Conservation (phyloP, 768 basidiomycete species). For the Mycena kentingensis region DNA sequence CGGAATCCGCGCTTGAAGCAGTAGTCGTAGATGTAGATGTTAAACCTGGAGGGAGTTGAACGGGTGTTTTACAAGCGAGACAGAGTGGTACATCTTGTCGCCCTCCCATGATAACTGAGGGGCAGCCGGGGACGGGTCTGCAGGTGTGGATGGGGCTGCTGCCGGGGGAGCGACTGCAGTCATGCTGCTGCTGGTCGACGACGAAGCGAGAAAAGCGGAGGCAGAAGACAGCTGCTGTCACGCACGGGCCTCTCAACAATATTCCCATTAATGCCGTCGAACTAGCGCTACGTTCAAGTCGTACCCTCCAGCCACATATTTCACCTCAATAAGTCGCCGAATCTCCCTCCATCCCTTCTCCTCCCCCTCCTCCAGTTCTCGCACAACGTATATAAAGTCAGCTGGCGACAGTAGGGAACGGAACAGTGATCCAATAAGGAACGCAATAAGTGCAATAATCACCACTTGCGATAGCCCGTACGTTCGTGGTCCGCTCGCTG, state of each 20-base stretch:
- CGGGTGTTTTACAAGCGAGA: constrained; percentile 10
- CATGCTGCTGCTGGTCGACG: constrained; percentile 22
- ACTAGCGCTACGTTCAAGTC: constrained; percentile 88
- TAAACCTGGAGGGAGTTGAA: constrained; percentile 58
- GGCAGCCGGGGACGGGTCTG: constrained; percentile 17
- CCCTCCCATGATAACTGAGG: constrained; percentile 70
- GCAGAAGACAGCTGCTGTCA: constrained; percentile 15
- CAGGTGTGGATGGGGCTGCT: constrained; percentile 11
- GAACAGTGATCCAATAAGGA: constrained; percentile 88
- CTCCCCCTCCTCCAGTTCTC: constrained; percentile 55
- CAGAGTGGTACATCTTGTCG: constrained; percentile 65
- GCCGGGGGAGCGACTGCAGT: constrained; percentile 18
- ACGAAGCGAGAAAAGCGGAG: constrained; percentile 22
- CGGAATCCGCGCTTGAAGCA: constrained; percentile 77
- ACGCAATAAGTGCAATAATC: constrained; percentile 81
- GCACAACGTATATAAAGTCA: constrained; percentile 84
- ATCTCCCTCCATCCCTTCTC: constrained; percentile 84
- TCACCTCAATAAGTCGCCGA: constrained; percentile 76
- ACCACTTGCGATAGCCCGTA: constrained; percentile 62
- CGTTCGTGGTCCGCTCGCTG: constrained; percentile 25
- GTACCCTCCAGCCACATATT: constrained; percentile 82
- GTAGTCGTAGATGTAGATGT: constrained; percentile 88
- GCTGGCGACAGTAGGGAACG: constrained; percentile 87
- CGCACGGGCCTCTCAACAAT: constrained; percentile 18
- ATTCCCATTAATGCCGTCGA: constrained; percentile 54